Evolutionary conservation across 1,284 basidiomycete genomes (phyloP), one percentile per base, ranked within the genome.

Genomic region (Apiotrichum sp.): DNA sequence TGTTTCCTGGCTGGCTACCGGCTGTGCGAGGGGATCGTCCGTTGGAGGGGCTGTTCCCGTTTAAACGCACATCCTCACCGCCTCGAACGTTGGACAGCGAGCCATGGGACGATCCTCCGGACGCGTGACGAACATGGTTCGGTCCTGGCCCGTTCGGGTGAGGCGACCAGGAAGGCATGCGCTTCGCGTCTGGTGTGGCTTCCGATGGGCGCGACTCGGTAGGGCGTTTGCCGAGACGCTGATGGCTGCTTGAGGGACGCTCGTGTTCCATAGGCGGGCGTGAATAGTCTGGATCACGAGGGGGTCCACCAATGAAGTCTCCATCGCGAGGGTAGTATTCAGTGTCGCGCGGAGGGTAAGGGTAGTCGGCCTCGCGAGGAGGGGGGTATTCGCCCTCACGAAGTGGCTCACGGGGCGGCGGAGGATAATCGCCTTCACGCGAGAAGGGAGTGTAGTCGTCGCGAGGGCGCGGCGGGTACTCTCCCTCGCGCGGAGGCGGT

Each of bases 141-240:
- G 47, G 22, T 22, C 22, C 16, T 5, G 42, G 22, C 3, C 34
- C 43, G n/a, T 49, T 51, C 16, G 43, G 46, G 33, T 43, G 50
- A 2, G 55, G 52, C 22, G 59, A 56, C 59, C 59, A 61, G 10
- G 51, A 56, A 2, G 59, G 59, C 31, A 53, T 32, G 40, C 59
- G 59, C 56, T 58, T 58, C 16, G 40, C 33, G 16, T 50, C 52
- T 4, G 48, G 48, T 9, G 43, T 31, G 11, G 50, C 56, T 4
- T 36, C 39, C 4, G 42, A 13, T 2, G 56, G 59, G 8, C 59
- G 54, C 3, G 41, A 32, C 7, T 61, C 59, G 8, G 49, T 52
- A 3, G 56, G 22, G 22, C 59, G 56, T 47, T 61, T 58, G 45
- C 56, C 59, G 8, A 61, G 48, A 34, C 57, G 59, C 2, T 41